These are phyloP conservation scores for Saccharomycopsis babjevae DNA, from an alignment of 805 yeast species.

Conservation along the genomic window DNA sequence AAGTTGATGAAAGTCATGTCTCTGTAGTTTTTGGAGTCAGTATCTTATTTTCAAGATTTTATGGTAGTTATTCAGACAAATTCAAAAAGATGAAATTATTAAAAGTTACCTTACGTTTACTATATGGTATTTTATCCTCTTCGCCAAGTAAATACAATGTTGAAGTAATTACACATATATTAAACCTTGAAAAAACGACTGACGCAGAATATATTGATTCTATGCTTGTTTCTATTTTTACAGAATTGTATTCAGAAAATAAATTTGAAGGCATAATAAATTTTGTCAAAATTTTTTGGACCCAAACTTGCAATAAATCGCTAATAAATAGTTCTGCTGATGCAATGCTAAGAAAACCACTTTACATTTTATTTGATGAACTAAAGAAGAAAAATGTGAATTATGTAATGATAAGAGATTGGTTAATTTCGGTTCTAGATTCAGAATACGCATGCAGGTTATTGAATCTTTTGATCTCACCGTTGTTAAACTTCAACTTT, in stretches of 20 bases:
- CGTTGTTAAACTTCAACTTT: constrained; percentile 37
- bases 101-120: constrained; percentile 31
- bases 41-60: constrained; percentile 30
- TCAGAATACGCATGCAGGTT: constrained; percentile 52
- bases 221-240: constrained; percentile 47
- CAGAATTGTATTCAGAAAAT: constrained; percentile 27
- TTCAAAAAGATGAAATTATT: constrained; percentile 31
- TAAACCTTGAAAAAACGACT: constrained; percentile 46
- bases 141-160: constrained; percentile 51
- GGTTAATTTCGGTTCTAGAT: constrained; percentile 36
- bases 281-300: constrained; percentile 46
- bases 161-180: constrained; percentile 57
- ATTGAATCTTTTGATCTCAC: constrained; percentile 48
- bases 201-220: constrained; percentile 59
- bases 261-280: constrained; percentile 31
- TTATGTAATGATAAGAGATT: constrained; percentile 34
- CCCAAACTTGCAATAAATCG: constrained; percentile 42
- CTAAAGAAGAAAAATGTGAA: constrained; percentile 34
- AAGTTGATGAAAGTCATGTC: constrained; percentile 15
- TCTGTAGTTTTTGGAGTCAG: constrained; percentile 35
- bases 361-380: constrained; percentile 60
- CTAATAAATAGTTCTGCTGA: constrained; percentile 21
- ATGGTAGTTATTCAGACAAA: constrained; percentile 23
- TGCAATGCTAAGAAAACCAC: constrained; percentile 46
- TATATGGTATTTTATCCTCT: constrained; percentile 48